A percentile compares a stretch with the other conserved stretches of the same genome.
These are phyloP conservation scores for Myxozyma sirexii DNA, from an alignment of 805 yeast species.

Conservation along the genomic window DNA sequence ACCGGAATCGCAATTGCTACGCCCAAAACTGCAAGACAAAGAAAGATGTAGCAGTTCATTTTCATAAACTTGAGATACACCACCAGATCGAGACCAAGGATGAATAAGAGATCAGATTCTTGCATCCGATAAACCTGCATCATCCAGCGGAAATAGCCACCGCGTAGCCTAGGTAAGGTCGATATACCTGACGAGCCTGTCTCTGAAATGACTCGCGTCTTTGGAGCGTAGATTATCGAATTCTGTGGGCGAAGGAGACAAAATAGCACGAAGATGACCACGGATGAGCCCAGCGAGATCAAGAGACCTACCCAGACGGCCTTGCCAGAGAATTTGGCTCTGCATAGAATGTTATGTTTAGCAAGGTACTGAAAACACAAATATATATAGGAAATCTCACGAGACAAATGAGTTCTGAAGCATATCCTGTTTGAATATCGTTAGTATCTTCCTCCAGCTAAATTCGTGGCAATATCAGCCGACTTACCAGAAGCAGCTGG, in stretches of 20 bases:
- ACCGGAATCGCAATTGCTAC: conserved; percentile 44
- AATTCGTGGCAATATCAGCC: neutral
- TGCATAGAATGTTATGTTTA: neutral
- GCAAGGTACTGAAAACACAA: neutral
- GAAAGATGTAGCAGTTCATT: conserved; percentile 43
- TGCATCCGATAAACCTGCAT: conserved; percentile 27
- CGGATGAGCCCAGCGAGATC: conserved; percentile 43
- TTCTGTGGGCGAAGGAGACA: conserved; percentile 41
- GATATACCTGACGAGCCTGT: conserved; percentile 9
- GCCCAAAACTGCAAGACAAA: conserved; percentile 40
- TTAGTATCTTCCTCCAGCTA: neutral
- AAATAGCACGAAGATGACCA: conserved; percentile 37
- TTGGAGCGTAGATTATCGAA: conserved; percentile 43
- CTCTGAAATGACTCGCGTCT: conserved; percentile 16
- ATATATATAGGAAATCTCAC: neutral
- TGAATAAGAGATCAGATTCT: conserved; percentile 38
- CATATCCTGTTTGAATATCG: conserved; percentile 7
- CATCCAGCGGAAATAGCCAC: conserved; percentile 37
- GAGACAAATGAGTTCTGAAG: conserved; percentile 24
- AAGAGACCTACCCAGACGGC: conserved; percentile 45
- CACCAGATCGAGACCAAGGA: conserved; percentile 45
- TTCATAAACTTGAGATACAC: conserved; percentile 40
- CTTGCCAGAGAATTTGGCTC: conserved; percentile 37
- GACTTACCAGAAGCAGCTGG: conserved; percentile 20
- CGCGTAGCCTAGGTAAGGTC: conserved; percentile 32